These are phyloP conservation scores for Paramecium primaurelia DNA, from an alignment of 73 alveolate species.

Conservation along the genomic window DNA sequence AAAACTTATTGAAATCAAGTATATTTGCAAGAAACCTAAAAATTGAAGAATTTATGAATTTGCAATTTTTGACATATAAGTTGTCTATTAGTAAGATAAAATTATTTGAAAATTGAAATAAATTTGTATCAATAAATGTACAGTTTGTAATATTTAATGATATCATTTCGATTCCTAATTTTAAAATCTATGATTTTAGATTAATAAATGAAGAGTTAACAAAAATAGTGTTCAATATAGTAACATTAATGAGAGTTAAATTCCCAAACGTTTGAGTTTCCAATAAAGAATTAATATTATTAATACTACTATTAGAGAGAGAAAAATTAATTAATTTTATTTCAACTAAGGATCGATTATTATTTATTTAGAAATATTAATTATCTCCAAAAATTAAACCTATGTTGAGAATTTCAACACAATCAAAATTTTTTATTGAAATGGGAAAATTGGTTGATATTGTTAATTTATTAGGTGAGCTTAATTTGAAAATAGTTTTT, in stretches of 20 bases:
- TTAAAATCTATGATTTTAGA: not conserved
- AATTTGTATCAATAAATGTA: not conserved
- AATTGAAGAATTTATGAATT: not conserved
- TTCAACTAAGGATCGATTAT: not conserved
- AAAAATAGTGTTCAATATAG: not conserved
- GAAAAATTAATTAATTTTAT: not conserved
- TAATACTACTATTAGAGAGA: not conserved
- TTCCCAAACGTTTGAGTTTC: not conserved
- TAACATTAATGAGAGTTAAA: not conserved
- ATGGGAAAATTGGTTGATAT: not conserved
- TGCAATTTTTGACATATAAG: not conserved
- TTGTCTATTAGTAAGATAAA: not conserved
- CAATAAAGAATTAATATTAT: not conserved
- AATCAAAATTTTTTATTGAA: not conserved
- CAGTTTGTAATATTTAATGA: not conserved
- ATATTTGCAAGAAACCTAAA: not conserved
- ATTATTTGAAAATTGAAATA: not conserved
- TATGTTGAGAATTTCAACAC: not conserved
- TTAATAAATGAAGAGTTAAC: not conserved
- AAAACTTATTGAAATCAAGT: not conserved
- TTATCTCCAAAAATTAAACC: not conserved
- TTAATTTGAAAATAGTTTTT: not conserved
- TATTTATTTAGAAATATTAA: not conserved
- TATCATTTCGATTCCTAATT: not conserved
- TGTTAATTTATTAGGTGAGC: not conserved